These are phyloP conservation scores for Paxillus rubicundulus DNA, from an alignment of 768 basidiomycete genomes.

Conservation along the genomic window DNA sequence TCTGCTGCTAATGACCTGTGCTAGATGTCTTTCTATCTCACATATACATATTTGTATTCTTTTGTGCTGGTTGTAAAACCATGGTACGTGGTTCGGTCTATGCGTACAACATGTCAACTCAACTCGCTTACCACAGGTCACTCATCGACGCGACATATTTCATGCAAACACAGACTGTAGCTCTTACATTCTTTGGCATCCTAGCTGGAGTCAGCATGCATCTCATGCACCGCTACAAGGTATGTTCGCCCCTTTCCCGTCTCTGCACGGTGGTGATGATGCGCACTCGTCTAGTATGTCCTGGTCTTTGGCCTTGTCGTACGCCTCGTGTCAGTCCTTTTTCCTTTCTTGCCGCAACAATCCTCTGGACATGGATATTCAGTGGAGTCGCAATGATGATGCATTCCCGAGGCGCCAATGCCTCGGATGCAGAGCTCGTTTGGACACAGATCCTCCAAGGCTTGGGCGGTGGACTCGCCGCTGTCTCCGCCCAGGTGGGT, in stretches of 20 bases:
- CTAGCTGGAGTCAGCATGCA: conserved; percentile 56
- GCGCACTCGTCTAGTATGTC: conserved; percentile 32
- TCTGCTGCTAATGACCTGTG: neutral
- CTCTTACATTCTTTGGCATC: conserved; percentile 64
- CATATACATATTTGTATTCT: conserved; percentile 71
- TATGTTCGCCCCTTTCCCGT: conserved; percentile 11
- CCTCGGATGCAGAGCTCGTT: conserved; percentile 54
- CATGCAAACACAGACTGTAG: conserved; percentile 54
- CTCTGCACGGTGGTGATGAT: neutral
- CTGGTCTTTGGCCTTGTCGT: conserved; percentile 58
- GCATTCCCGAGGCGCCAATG: conserved; percentile 61
- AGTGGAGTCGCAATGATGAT: conserved; percentile 70
- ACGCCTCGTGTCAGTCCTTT: conserved; percentile 44
- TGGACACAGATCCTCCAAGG: conserved; percentile 72
- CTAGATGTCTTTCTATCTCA: conserved; percentile 64
- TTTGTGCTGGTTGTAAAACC: conserved; percentile 55
- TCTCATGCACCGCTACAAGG: conserved; percentile 55
- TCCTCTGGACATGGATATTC: neutral
- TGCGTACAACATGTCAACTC: neutral
- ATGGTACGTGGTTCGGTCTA: conserved; percentile 32
- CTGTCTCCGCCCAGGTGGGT: conserved; percentile 52
- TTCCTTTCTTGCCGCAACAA: neutral
- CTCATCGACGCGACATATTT: conserved; percentile 62
- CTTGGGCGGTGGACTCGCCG: conserved; percentile 69
- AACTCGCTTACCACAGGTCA: conserved; percentile 39